Evolutionary conservation across 2,329 filamentous ascomycete genomes (phyloP), one percentile per base, ranked within the genome.

Genomic region (Cyphellophora attinorum): DNA sequence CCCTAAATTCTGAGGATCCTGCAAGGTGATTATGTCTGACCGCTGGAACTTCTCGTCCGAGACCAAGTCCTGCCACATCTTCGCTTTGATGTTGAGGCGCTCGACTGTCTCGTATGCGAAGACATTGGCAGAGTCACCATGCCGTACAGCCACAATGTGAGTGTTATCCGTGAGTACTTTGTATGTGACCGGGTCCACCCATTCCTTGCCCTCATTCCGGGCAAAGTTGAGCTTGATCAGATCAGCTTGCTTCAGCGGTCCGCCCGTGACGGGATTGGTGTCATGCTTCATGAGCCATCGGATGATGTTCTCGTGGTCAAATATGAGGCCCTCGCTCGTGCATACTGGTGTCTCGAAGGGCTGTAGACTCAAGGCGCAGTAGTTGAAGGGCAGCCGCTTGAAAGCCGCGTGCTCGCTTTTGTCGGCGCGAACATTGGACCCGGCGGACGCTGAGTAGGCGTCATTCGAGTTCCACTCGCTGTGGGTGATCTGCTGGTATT

Each of bases 131-230:
- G 88, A 89, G 36, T 70, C 81, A 35, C 75, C 76, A 58, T 82
- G 77, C 38, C 77, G 72, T 44, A 98, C 70, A 11, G 88, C 89
- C 29, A 96, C 85, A 39, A 98, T 85, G 59, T 96, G 91, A 3
- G 91, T 96, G 59, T 96, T 96, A 57, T 98, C 86, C 30, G 91
- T 98, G 52, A 98, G 85, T 27, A 93, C 83, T 59, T 98, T 98
- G 69, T 84, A 96, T 0, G 88, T 95, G 30, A 98, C 89, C 0
- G 91, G 93, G 52, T 98, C 91, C 44, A 96, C 85, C 51, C 91
- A 83, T 50, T 96, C 91, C 34, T 76, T 82, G 41, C 88, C 81
- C 34, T 88, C 83, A 58, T 96, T 98, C 57, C 89, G 88, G 40
- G 84, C 74, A 59, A 96, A 94, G 55, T 88, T 81, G 45, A 98